Base-by-base conservation (phyloP, 495 filamentous ascomycete species). In the Daldinia bambusicola region DNA sequence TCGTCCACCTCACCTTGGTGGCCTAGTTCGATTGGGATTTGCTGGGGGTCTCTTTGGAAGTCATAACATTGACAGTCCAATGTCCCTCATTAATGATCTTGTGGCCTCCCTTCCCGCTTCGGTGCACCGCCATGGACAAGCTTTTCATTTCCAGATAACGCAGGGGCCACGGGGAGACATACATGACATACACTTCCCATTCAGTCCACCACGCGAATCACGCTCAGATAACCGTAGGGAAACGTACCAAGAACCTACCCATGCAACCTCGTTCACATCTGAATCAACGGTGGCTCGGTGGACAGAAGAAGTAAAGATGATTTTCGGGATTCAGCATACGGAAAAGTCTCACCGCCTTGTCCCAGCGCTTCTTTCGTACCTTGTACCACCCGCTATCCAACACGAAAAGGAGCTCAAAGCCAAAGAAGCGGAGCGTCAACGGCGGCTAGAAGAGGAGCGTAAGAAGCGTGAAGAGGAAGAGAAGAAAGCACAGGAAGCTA, bases 301-400 rank as follows among this genome's bases (percentile, higher is more conserved):
- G 94, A 89, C 91, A 71, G 92, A 97, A 72, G 95, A 98, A 80
- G 92, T 94, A 12, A 90, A 90, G 65, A 87, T 98, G 78, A 82
- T 98, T 1, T 98, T 93, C 78, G 91, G 91, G 53, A 78, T 78
- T 43, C 84, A 80, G 20, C 86, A 90, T 58, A 74, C 86, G 7
- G 93, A 96, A 34, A 93, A 92, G 73, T 87, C 90, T n/a, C 80
- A 84, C 63, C 89, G 88, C 66, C 84, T 97, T 4, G 80, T 92
- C 64, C 73, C 70, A 72, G 86, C 89, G n/a, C 84, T 99, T 10
- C 78, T 97, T 14, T 87, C 86, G 32, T 77, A 89, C 41, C 84
- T 98, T 68, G 89, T 94, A 1, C 96, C 96, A 36, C 90, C 93
- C 30, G 94, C 96, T 2, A 90, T 97, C 30, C 88, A 92, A 68